Evolutionary conservation across 306 rosid genomes (phyloP), one percentile per base, ranked within the genome.

Genomic region (Casuarina glauca): DNA sequence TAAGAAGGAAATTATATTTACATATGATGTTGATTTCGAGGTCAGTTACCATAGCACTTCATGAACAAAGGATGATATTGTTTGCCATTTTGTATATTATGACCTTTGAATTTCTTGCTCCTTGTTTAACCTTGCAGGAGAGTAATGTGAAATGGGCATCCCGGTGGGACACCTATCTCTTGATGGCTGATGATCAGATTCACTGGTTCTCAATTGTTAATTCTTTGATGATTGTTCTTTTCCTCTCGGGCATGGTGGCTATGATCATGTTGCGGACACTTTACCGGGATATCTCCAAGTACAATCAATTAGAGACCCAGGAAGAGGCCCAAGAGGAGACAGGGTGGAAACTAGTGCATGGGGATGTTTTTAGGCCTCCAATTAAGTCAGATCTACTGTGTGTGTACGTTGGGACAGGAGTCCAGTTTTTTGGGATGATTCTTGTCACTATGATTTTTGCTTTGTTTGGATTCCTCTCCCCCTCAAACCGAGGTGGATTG

Each of bases 261-360:
- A 91, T 94, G 97, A 94, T 94, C 81, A 94, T 94, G 98, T 69
- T 94, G 91, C 87, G 98, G 74, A 94, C 98, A 5, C 98, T 92
- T 6, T 94, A 94, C 87, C 94, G 97, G 32, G 98, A 94, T 79
- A 94, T 94, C 81, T 94, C 98, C 6, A 90, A 90, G 87, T 94
- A 94, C 74, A 94, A 94, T 83, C 98, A 91, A 52, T 64, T 94
- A 70, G 97, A 91, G 86, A 89, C 96, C 20, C 97, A 91, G 54
- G 98, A 93, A 75, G 98, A 93, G 87, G 98, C 92, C 61, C 98
- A 88, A 77, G 97, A 93, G 81, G 98, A 93, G 86, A 83, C 98
- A 5, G 97, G 97, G 66, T 91, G 97, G 98, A 94, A 94, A 74
- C 91, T 91, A 69, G 89, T 94, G 11, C 96, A 94, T 62, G 94